phyloP scores from a whole-genome alignment of 2,329 filamentous ascomycete genomes.

The Sclerotinia spermophila region DNA sequence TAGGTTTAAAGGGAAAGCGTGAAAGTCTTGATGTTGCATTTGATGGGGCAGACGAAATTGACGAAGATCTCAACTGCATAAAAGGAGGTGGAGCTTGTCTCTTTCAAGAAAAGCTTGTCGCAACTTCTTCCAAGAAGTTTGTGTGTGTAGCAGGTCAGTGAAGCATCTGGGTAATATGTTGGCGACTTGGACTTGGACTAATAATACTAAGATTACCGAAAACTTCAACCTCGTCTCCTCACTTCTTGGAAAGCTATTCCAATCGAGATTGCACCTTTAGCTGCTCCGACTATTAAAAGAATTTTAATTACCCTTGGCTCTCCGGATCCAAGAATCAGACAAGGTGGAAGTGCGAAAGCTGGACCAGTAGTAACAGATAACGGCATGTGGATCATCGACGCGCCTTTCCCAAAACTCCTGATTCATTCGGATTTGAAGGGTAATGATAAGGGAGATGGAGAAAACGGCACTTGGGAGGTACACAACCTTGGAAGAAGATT shows the following conservation, averaged over 20 bases:
- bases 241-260: constrained; percentile 81
- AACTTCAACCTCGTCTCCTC: constrained; percentile 72
- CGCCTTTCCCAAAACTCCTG: constrained; percentile 74
- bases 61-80: constrained; percentile 91
- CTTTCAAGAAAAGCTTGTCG: constrained; percentile 96
- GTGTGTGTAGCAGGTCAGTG: constrained; percentile 74
- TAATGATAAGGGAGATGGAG: constrained; percentile 48
- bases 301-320: constrained; percentile 73
- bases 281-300: constrained; percentile 71
- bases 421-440: constrained; percentile 51
- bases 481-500: constrained; percentile 68
- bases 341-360: constrained; percentile 71
- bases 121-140: constrained; percentile 77
- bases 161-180: neutral
- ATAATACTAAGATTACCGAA: constrained; percentile 71
- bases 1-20: constrained; percentile 38
- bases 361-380: constrained; percentile 84
- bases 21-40: constrained; percentile 81
- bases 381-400: constrained; percentile 86
- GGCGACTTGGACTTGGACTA: constrained; percentile 1
- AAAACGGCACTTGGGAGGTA: constrained; percentile 75
- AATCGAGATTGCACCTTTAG: constrained; percentile 87
- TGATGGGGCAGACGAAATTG: constrained; percentile 95
- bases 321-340: constrained; percentile 64
- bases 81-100: constrained; percentile 97